Conservation (phyloP, 306 rosid genomes). For the Delonix regia region DNA sequence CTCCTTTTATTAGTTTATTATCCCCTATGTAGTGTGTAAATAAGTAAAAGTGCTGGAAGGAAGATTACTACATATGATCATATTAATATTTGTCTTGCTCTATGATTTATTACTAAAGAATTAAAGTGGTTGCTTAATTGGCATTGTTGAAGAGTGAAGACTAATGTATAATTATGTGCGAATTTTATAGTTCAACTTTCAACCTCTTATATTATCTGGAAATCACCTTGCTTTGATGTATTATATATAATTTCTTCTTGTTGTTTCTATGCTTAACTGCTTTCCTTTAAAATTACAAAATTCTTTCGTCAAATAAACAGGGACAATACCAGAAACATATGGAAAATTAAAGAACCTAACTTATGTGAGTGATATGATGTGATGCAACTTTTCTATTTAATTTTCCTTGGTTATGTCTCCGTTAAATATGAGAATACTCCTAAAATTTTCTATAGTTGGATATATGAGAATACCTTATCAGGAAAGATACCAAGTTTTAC, state of each 20-base stretch:
- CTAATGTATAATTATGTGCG: too few relatives aligned
- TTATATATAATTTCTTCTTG: slow-evolving; percentile 6
- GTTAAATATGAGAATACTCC: slow-evolving; percentile 17
- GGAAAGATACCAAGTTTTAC: slow-evolving; percentile 67
- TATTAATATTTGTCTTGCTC: too few relatives aligned
- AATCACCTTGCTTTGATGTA: too few relatives aligned
- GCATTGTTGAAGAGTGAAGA: too few relatives aligned
- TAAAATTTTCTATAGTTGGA: slow-evolving; percentile 56
- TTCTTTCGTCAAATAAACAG: slow-evolving; percentile 62
- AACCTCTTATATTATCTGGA: too few relatives aligned
- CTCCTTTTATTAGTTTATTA: too few relatives aligned
- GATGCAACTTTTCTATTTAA: not conserved
- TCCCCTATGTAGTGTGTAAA: too few relatives aligned
- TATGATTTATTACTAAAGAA: too few relatives aligned
- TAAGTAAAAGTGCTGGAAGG: not conserved
- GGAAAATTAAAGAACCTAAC: slow-evolving; percentile 59
- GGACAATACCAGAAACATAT: slow-evolving; percentile 60
- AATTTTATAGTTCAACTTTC: too few relatives aligned
- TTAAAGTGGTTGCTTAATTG: too few relatives aligned
- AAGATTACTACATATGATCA: not conserved
- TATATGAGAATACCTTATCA: slow-evolving; percentile 66
- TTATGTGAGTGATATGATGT: slow-evolving; percentile 58
- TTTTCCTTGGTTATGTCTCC: not conserved
- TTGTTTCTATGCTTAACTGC: not conserved
- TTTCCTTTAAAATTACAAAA: slow-evolving; percentile 42